Percentiles rank a stretch among this genome's conserved stretches.
Evolutionary conservation across 148 eudicot genomes (phyloP).

Genomic region (Dianthus caryophyllus): DNA sequence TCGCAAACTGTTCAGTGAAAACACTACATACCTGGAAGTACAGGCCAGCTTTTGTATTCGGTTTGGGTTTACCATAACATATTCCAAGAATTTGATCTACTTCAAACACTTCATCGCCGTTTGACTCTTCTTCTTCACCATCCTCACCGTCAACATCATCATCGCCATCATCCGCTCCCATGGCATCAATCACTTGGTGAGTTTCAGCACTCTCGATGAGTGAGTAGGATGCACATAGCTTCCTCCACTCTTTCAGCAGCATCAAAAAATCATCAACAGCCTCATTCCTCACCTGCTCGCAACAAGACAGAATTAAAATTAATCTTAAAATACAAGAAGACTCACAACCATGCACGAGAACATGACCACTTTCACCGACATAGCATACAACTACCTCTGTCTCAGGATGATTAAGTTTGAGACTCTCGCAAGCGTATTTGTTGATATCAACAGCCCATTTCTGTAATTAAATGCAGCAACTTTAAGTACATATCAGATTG

Average conservation of each 20-base stretch:
- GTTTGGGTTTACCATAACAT: slow-evolving; percentile 66
- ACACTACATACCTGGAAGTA: slow-evolving; percentile 64
- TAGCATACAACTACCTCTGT: slow-evolving; percentile 49
- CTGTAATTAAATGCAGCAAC: slow-evolving; percentile 29
- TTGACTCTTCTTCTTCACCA: slow-evolving; percentile 24
- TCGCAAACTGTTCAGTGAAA: too few relatives aligned
- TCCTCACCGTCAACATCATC: slow-evolving; percentile 28
- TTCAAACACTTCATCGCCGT: slow-evolving; percentile 50
- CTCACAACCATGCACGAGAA: too few relatives aligned
- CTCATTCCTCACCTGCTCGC: slow-evolving; percentile 67
- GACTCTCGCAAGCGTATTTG: slow-evolving; percentile 58
- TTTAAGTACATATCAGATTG: neutral
- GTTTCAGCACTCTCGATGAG: slow-evolving; percentile 27
- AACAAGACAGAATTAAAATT: neutral
- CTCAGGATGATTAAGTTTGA: slow-evolving; percentile 72
- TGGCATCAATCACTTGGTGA: slow-evolving; percentile 14
- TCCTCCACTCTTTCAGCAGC: slow-evolving; percentile 65
- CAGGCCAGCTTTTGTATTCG: slow-evolving; percentile 26
- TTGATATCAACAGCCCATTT: slow-evolving; percentile 86
- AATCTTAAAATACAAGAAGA: neutral
- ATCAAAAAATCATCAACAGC: slow-evolving; percentile 56
- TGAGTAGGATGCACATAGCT: slow-evolving; percentile 36
- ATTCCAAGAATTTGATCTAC: slow-evolving; percentile 56
- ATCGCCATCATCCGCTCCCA: slow-evolving; percentile 21
- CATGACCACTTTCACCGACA: too few relatives aligned